Evolutionary conservation across 2,329 filamentous ascomycete genomes (phyloP), one percentile per base, ranked within the genome.

Genomic region (Aspergillus aculeatinus): DNA sequence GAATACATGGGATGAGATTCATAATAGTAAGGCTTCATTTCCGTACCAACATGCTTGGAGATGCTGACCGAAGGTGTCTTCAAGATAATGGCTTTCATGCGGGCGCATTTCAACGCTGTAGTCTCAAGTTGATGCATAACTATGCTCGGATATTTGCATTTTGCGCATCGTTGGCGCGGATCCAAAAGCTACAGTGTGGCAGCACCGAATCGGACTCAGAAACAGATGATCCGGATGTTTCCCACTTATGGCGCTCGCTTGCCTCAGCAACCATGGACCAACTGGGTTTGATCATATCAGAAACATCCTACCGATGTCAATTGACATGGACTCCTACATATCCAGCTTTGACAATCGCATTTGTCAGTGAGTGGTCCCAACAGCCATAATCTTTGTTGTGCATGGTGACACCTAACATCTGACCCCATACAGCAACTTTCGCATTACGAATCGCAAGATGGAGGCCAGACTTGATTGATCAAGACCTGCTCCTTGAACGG

Each of bases 81-180:
- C 0, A 55, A 75, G 73, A 74, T 57, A 75, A 75, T 50, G 72
- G 71, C 1, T 75, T 75, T 42, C 73, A 75, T 59, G 70, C 71
- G 4, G 71, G 73, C 6, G 73, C 73, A 1, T 75, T 75, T 50
- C 73, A 75, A 48, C 70, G 73, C 23, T 72, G 70, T 53, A 74
- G 72, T 52, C 62, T 74, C 5, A 74, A 72, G 47, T 54, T 72
- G 16, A 74, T 73, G 71, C 62, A 74, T 16, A 65, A 70, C 14
- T 75, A 75, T 52, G 72, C 71, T 21, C 68, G 69, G 19, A 72
- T 75, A 0, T 75, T 71, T 50, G 72, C 70, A 1, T 60, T 74
- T 7, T 75, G 73, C 53, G 68, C 67, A 23, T 69, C 72, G 0
- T 44, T 74, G 23, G 72, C 72, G n/a, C 66, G 72, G 1, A 74